Evolutionary conservation across 345 rosid genomes (phyloP), one percentile per base, ranked within the genome.

Genomic region (Eucalyptus cloeziana): DNA sequence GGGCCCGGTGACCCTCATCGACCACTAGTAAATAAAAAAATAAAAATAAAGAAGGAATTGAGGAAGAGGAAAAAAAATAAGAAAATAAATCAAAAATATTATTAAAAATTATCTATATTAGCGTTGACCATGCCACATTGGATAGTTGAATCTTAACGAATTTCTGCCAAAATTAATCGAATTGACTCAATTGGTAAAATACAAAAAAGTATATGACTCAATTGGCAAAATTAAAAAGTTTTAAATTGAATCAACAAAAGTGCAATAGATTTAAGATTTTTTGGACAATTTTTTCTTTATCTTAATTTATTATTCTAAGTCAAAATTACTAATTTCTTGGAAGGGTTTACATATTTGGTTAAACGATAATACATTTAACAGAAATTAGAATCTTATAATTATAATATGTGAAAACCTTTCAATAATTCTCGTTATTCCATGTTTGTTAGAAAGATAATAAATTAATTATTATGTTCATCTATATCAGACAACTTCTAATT

Each of bases 101-200:
- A 52, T 52, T 52, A 52, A 52, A 52, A 19, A 52, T 52, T 19
- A 0, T 1, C 0, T 19, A 52, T 19, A 0, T 52, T 0, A 19
- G 0, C 0, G 0, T 19, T 4, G 0, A 52, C 0, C 10, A 21
- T 3, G 0, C 58, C 0, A 52, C 5, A 52, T 52, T 52, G 2
- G 25, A 52, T 52, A 1, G 10, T 52, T 52, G 0, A 21, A 52
- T 21, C 10, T 52, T 52, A 52, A 52, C 0, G 5, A 52, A 52
- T 52, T 52, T 21, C 5, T 52, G 0, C 8, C 58, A 52, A 52
- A 19, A 52, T 52, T 52, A 2, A 52, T 21, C 24, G 2, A 52
- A 52, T 52, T 0, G 0, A 21, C 25, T 52, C 25, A 19, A 52
- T 52, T 52, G 0, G 1, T 21, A 19, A 52, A 21, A 52, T 52